Evolutionary conservation across 441 rosid genomes (phyloP).

Genomic region (Brassica hybrid): DNA sequence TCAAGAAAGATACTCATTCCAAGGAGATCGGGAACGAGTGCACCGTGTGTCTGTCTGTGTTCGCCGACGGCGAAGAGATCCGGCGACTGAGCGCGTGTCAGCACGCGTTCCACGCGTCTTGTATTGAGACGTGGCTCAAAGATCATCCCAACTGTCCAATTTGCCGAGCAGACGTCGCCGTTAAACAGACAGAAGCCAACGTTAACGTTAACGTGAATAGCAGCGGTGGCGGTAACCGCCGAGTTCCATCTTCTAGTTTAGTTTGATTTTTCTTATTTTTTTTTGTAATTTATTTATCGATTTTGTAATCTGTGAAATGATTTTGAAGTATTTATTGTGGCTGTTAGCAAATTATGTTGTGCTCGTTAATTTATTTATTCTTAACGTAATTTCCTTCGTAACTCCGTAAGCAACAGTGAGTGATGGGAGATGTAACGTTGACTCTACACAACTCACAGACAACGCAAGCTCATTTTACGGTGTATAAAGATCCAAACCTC

Average conservation of each 20-base stretch:
- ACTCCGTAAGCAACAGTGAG: conserved; percentile 31
- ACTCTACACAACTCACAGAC: conserved; percentile 26
- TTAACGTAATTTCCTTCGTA: conserved; percentile 5
- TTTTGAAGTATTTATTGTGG: conserved; percentile 17
- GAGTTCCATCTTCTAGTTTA: conserved; percentile 50
- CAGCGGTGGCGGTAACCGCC: conserved; percentile 24
- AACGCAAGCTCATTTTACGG: conserved; percentile 26
- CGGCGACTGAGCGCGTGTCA: conserved; percentile 63
- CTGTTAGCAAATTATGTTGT: conserved; percentile 20
- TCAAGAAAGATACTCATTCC: conserved; percentile 50
- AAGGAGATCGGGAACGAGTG: conserved; percentile 72
- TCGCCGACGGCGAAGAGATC: conserved; percentile 64
- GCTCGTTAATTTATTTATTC: conserved; percentile 7
- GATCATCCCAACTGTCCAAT: conserved; percentile 73
- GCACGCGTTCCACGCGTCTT: conserved; percentile 75
- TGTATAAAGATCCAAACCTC: neutral
- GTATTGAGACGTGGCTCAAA: conserved; percentile 71
- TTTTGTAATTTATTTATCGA: conserved; percentile 8
- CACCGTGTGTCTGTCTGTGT: conserved; percentile 70
- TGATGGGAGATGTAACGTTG: conserved; percentile 32
- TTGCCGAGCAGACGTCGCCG: conserved; percentile 66
- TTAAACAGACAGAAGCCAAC: conserved; percentile 38
- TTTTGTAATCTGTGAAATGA: neutral
- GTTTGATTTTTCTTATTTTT: conserved; percentile 48
- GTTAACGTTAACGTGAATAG: conserved; percentile 37